A percentile compares a stretch with the other conserved stretches of the same genome.
phyloP scores from a whole-genome alignment of 345 rosid genomes.

The Brassica juncea region DNA sequence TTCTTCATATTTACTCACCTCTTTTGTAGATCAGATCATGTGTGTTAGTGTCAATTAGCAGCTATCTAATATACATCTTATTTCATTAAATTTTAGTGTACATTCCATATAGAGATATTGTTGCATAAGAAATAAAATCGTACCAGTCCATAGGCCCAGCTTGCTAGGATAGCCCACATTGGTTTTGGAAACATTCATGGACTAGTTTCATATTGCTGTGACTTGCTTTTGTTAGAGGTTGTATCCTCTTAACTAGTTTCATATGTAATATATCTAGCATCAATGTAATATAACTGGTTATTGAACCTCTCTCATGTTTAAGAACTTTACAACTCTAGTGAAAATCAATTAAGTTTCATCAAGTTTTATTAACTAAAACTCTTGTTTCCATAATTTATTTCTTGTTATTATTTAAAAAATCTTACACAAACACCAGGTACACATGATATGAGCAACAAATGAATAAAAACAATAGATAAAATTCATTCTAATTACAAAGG shows the following conservation, averaged over 20 bases:
- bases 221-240: not conserved
- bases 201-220: not conserved
- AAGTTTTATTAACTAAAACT: not conserved
- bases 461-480: not conserved
- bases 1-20: not conserved
- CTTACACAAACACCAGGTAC: not conserved
- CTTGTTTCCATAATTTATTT: not conserved
- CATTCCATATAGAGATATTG: not conserved
- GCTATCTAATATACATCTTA: not conserved
- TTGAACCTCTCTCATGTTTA: not conserved
- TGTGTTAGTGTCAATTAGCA: not conserved
- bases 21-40: not conserved
- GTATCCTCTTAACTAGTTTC: not conserved
- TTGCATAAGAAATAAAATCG: not conserved
- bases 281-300: not conserved
- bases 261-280: not conserved
- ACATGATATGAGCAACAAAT: conserved; percentile 1
- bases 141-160: not conserved
- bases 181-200: not conserved
- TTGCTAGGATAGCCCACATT: not conserved
- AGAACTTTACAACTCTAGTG: not conserved
- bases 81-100: not conserved
- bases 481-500: not conserved
- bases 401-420: not conserved
- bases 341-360: not conserved